phyloP scores from a whole-genome alignment of 2,329 filamentous ascomycete genomes.

The Aspergillus costaricaensis region DNA sequence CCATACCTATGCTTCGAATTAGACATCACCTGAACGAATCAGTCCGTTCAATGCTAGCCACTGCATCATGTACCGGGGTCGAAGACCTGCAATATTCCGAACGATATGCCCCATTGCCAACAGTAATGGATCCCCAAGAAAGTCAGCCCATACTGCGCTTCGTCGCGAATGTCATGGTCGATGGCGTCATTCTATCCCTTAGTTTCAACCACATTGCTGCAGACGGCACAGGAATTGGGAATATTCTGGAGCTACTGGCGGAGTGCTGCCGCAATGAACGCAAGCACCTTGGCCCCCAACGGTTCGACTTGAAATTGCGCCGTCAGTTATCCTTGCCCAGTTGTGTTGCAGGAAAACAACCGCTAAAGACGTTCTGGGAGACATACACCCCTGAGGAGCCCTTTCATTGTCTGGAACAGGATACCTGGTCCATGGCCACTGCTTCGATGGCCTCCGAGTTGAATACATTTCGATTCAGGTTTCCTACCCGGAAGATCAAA shows the following conservation, averaged over 20 bases:
- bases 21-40: neutral
- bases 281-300: neutral
- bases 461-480: neutral
- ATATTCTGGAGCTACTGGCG: neutral
- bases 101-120: neutral
- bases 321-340: neutral
- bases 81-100: neutral
- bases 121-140: neutral
- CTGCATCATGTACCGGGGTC: neutral
- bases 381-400: neutral
- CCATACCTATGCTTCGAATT: neutral
- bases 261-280: neutral
- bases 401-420: neutral
- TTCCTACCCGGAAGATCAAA: neutral
- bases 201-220: slow-evolving; percentile 1
- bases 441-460: neutral
- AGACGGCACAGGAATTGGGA: slow-evolving; percentile 5
- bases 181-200: neutral
- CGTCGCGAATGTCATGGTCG: neutral
- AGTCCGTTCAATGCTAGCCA: neutral
- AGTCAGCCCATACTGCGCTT: neutral
- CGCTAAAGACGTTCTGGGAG: neutral
- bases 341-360: neutral
- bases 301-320: neutral
- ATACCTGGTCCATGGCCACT: neutral